Conservation (phyloP, 2,329 filamentous ascomycete species). For the Exophiala sp. region DNA sequence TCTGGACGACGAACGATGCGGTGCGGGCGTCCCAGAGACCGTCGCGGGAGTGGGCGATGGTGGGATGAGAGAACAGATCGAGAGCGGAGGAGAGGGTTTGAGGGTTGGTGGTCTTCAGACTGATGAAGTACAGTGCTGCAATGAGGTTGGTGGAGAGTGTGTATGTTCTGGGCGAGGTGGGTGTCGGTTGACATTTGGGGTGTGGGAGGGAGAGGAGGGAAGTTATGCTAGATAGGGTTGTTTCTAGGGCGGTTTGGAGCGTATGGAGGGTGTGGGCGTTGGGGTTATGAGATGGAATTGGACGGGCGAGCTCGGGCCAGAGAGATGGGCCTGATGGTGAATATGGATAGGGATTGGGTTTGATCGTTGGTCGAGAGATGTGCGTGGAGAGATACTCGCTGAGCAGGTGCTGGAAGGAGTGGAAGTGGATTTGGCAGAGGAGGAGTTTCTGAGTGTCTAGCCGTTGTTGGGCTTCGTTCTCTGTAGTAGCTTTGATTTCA, state of each 20-base stretch:
- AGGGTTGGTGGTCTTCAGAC: slow-evolving; percentile 24
- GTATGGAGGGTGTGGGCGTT: too few relatives aligned
- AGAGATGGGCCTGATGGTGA: neutral
- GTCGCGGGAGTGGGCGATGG: slow-evolving; percentile 21
- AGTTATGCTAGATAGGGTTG: too few relatives aligned
- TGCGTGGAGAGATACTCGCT: neutral
- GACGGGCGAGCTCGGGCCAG: too few relatives aligned
- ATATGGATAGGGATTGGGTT: neutral
- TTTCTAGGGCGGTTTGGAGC: too few relatives aligned
- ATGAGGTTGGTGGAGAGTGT: slow-evolving; percentile 29
- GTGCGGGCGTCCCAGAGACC: slow-evolving; percentile 28
- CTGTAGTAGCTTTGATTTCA: neutral
- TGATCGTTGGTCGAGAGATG: neutral
- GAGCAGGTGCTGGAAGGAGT: neutral
- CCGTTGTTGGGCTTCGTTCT: neutral
- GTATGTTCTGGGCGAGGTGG: slow-evolving; percentile 15
- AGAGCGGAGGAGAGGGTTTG: slow-evolving; percentile 17
- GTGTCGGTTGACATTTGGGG: neutral
- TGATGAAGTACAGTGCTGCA: slow-evolving; percentile 28
- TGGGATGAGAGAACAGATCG: slow-evolving; percentile 21
- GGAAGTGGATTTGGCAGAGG: neutral
- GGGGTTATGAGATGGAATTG: too few relatives aligned
- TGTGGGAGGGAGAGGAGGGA: neutral
- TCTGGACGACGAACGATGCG: slow-evolving; percentile 20
- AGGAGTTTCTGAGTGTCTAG: neutral